Conservation (phyloP, 179 eudicot genomes). For the Gypsophila paniculata region DNA sequence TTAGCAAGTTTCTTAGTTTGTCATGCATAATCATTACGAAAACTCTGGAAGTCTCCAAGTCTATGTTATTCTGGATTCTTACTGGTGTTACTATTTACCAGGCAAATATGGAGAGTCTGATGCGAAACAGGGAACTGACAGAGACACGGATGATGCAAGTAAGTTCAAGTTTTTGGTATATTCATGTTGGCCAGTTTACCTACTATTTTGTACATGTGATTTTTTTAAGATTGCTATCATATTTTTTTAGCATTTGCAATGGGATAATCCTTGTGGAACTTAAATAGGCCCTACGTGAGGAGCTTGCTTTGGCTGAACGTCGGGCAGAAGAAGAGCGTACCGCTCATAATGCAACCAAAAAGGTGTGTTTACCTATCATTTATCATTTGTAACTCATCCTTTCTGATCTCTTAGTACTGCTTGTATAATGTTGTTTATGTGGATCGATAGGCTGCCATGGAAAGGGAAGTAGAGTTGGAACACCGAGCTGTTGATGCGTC, state of each 20-base stretch:
- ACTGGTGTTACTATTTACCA: conserved; percentile 29
- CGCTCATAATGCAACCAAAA: conserved; percentile 91
- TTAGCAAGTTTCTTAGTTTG: conserved; percentile 6
- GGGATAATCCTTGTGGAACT: conserved; percentile 7
- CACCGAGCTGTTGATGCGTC: conserved; percentile 91
- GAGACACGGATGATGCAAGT: conserved; percentile 99
- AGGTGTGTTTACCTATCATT: conserved; percentile 38
- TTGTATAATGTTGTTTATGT: conserved; percentile 11
- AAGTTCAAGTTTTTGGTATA: conserved; percentile 37
- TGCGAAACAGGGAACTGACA: conserved; percentile 87
- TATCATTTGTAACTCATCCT: conserved; percentile 12
- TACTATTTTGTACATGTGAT: neutral
- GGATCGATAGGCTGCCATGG: conserved; percentile 77
- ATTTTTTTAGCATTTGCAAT: neutral
- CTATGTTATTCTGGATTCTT: conserved; percentile 9
- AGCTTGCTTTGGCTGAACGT: conserved; percentile 83
- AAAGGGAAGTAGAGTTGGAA: conserved; percentile 96
- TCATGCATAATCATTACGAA: conserved; percentile 11
- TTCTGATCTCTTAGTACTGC: conserved; percentile 2
- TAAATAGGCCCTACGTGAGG: conserved; percentile 83
- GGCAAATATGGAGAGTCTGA: conserved; percentile 93
- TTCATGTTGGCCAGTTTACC: conserved; percentile 4
- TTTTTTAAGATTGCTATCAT: neutral
- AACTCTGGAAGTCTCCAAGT: conserved; percentile 2
- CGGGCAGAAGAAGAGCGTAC: conserved; percentile 95